These are phyloP conservation scores for Pseudogymnoascus sp. DNA, from an alignment of 2,329 filamentous ascomycete species.

Conservation along the genomic window DNA sequence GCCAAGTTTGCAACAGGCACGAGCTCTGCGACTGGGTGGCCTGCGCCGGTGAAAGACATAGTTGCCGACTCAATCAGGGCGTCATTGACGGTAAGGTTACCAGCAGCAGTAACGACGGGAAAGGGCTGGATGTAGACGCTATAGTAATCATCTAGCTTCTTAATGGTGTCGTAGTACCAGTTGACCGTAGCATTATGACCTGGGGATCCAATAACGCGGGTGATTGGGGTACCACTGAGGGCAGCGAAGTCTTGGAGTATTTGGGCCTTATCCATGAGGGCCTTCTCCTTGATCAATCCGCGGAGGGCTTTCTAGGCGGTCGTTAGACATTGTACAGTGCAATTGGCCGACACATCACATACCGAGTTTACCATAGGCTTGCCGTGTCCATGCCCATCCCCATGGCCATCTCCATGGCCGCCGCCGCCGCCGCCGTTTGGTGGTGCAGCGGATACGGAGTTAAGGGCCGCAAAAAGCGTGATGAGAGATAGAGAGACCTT, in stretches of 20 bases:
- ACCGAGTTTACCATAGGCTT: constrained; percentile 3
- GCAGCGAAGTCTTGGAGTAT: constrained; percentile 38
- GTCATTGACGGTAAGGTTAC: constrained; percentile 14
- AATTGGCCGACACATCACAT: background rate
- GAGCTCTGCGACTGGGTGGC: constrained; percentile 12
- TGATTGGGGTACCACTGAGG: constrained; percentile 32
- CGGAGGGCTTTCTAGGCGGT: background rate
- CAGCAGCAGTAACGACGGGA: constrained; percentile 8
- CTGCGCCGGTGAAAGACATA: constrained; percentile 16
- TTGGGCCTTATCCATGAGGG: constrained; percentile 37
- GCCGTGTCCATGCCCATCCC: background rate
- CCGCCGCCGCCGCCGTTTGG: background rate
- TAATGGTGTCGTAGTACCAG: constrained; percentile 37
- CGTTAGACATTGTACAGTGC: background rate
- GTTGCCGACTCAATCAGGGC: constrained; percentile 6
- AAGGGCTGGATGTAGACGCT: constrained; percentile 17
- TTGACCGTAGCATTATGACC: constrained; percentile 42
- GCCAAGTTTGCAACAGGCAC: constrained; percentile 19
- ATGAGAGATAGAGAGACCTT: background rate
- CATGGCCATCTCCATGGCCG: background rate
- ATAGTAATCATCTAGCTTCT: constrained; percentile 33
- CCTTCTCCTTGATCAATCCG: constrained; percentile 1
- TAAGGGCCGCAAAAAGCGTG: background rate
- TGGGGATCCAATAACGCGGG: constrained; percentile 37
- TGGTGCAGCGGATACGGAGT: background rate